Base-by-base conservation (phyloP, 2,329 filamentous ascomycete genomes). In the Neopestalotiopsis clavispora region DNA sequence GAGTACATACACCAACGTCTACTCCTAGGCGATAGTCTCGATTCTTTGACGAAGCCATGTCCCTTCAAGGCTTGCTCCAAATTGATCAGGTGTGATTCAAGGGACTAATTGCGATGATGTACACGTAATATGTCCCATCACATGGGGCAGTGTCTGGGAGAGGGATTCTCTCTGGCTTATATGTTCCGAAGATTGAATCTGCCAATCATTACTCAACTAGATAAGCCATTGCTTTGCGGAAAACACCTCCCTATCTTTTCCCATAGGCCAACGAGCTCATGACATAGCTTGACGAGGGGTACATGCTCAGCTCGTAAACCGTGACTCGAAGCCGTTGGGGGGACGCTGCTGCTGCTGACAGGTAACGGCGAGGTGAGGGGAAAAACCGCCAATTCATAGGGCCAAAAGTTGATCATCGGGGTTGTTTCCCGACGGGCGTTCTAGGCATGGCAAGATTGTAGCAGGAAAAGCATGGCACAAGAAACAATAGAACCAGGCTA, bases 11-110 rank as follows among this genome's bases (percentile, higher is more conserved):
- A 38, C 74, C 74, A 45, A 76, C 74, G 61, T 76, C 74, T 1
- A 75, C 73, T 52, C 74, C 74, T 20, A 76, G 71, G 10, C 72
- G 72, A 65, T 75, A 76, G 13, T 73, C 71, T 30, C 69, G 67
- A 14, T 58, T 34, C 13, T 67, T 49, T 32, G n/a, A 23, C 52
- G 57, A 65, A 56, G 68, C 34, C 68, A 69, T 69, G 40, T 59
- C 17, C 45, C 3, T 52, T 7, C 17, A 23, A 52, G n/a, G n/a
- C 45, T 20, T 52, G 17, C 9, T 17, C 45, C 13, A 17, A 52
- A 20, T 2, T 52, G 4, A n/a, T 45, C n/a, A 9, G 45, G 13
- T 52, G 45, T n/a, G 7, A n/a, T 52, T n/a, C 14, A n/a, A 4
- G 17, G 17, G n/a, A n/a, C 17, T n/a, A 4, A 6, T n/a, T 52